Evolutionary conservation across 805 yeast genomes (phyloP), one percentile per base, ranked within the genome.

Genomic region (Blastobotrys parvus): DNA sequence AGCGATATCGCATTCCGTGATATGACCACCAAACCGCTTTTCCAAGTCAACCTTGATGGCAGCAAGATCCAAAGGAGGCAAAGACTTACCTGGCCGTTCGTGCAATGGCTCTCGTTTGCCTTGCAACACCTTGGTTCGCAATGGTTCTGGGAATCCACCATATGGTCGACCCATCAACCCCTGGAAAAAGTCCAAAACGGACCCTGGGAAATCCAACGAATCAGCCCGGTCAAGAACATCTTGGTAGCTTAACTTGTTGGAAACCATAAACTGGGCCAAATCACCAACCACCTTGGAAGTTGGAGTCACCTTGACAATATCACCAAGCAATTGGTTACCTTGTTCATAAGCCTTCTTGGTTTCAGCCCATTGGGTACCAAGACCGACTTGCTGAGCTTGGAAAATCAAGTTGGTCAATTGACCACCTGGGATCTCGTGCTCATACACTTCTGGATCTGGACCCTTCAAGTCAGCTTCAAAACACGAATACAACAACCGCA

Each of bases 221-320:
- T 78, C 69, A 3, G 99, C 98, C 55, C 92, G 77, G 62, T 82
- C 80, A 62, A 71, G 73, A 49, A 92, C 94, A 60, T 92, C 99
- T 57, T 83, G 85, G 40, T 83, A 71, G 7, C 80, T 73, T 58
- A 92, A 74, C 67, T 88, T 88, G 74, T 92, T 92, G 38, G 95
- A 78, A 47, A 92, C 98, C 98, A 92, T 92, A 61, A 92, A 92
- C 70, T 92, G 99, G n/a, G 98, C 98, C 68, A 92, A 77, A 62
- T 92, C 99, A 57, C 98, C 98, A 51, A 92, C 99, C 59, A 92
- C 98, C 73, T 92, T 92, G n/a, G 97, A 89, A 19, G 98, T 92
- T 48, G 99, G 99, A 8, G 99, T 92, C 42, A 92, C 99, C 72
- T 92, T 92, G 58, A 92, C 97, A 62, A 92, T 77, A 64, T 92